These are phyloP conservation scores for Fusarium sterilihyphosum DNA, from an alignment of 2,329 filamentous ascomycete species.

Conservation along the genomic window DNA sequence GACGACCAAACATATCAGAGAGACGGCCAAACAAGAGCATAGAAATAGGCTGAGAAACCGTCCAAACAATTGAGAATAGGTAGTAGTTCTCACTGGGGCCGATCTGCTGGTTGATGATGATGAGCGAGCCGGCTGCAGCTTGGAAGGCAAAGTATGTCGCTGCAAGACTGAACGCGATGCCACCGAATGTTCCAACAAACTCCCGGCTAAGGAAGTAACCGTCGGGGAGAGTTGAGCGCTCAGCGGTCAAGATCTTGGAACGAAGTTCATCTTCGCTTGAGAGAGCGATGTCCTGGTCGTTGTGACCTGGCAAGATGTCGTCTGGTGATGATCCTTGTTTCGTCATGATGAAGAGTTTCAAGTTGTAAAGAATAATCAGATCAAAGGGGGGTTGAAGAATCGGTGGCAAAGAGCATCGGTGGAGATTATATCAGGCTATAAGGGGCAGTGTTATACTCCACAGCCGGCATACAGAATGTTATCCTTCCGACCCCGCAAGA, in stretches of 20 bases:
- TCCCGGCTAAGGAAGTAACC: background rate
- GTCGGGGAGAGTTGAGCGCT: background rate
- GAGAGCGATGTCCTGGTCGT: background rate
- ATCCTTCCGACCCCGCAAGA: background rate
- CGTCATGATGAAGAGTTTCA: background rate
- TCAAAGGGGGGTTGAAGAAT: background rate
- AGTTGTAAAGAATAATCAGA: rapidly evolving
- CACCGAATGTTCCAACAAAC: background rate
- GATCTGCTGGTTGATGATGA: background rate
- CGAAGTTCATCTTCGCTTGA: background rate
- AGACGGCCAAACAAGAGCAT: background rate
- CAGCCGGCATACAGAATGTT: background rate
- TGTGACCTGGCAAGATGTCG: background rate
- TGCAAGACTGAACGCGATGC: background rate
- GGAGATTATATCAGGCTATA: background rate
- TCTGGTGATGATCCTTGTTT: background rate
- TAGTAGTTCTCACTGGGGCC: background rate
- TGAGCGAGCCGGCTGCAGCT: background rate
- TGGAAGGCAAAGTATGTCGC: background rate
- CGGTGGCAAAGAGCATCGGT: background rate
- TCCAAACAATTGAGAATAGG: background rate
- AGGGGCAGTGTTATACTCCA: background rate
- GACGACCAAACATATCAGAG: background rate
- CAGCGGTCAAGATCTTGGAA: background rate
- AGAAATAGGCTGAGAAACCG: background rate